phyloP scores from a whole-genome alignment of 1,284 basidiomycete species.

The Golubevia sp. region DNA sequence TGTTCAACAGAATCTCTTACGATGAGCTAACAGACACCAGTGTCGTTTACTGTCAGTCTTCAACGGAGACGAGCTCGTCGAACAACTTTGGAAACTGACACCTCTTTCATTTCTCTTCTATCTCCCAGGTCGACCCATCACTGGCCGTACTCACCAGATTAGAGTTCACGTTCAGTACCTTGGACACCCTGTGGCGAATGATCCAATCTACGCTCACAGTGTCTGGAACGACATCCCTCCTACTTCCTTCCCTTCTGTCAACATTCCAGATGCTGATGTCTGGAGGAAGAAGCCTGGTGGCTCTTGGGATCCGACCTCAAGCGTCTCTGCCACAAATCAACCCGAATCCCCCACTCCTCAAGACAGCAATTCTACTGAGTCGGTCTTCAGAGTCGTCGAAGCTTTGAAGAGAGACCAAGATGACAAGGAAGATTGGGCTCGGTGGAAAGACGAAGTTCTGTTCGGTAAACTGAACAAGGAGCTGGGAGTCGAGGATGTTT shows the following conservation, averaged over 20 bases:
- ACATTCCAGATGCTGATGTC: background rate
- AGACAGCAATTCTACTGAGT: constrained; percentile 7
- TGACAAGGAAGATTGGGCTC: constrained; percentile 53
- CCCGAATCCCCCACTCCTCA: background rate
- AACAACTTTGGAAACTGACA: too few relatives aligned
- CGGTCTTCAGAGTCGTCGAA: constrained; percentile 49
- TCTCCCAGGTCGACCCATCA: constrained; percentile 44
- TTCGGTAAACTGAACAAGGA: constrained; percentile 45
- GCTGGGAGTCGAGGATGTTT: constrained; percentile 37
- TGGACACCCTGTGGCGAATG: constrained; percentile 81
- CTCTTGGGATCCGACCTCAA: background rate
- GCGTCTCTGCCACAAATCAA: background rate
- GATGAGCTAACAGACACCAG: constrained; percentile 81
- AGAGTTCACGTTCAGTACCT: constrained; percentile 95
- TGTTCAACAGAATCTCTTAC: constrained; percentile 84
- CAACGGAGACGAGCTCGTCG: too few relatives aligned
- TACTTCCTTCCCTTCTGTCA: constrained; percentile 8
- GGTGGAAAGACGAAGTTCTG: constrained; percentile 56
- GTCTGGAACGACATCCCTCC: constrained; percentile 48
- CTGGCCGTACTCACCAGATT: constrained; percentile 81
- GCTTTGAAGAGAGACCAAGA: constrained; percentile 54
- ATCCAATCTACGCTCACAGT: constrained; percentile 62
- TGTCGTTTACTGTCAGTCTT: constrained; percentile 78
- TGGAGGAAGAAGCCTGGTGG: background rate
- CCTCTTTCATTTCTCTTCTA: too few relatives aligned